These are phyloP conservation scores for Xylaria multiplex DNA, from an alignment of 2,329 filamentous ascomycete genomes.

Conservation along the genomic window DNA sequence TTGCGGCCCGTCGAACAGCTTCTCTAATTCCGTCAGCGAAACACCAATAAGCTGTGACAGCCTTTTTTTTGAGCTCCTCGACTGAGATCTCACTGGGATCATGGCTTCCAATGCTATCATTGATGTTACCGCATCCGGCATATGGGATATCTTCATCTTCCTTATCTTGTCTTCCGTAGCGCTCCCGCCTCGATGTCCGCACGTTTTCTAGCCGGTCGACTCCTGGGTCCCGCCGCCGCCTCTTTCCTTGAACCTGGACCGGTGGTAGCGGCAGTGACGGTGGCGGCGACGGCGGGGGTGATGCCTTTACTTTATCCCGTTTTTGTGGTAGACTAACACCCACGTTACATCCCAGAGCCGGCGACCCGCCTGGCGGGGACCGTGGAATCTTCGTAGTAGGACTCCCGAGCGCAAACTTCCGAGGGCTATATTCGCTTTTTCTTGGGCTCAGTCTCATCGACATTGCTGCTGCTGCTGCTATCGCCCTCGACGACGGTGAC, in stretches of 20 bases:
- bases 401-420: slow-evolving; percentile 20
- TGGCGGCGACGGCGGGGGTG: not conserved
- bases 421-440: slow-evolving; percentile 20
- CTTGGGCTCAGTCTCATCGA: slow-evolving; percentile 10
- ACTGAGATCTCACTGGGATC: slow-evolving; percentile 45
- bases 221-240: slow-evolving; percentile 5
- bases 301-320: slow-evolving; percentile 6
- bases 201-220: not conserved
- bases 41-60: slow-evolving; percentile 47
- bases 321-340: slow-evolving; percentile 17
- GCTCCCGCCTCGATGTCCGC: not conserved
- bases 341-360: slow-evolving; percentile 10
- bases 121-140: slow-evolving; percentile 16
- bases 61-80: slow-evolving; percentile 47
- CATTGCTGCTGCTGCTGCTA: not conserved
- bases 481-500: slow-evolving; percentile 5
- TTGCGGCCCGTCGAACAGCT: slow-evolving; percentile 43
- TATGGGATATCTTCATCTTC: slow-evolving; percentile 11
- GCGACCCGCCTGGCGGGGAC: slow-evolving; percentile 14
- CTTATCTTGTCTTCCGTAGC: not conserved
- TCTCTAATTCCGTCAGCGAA: slow-evolving; percentile 47
- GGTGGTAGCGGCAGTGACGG: not conserved
- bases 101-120: slow-evolving; percentile 17
- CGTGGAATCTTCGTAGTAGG: slow-evolving; percentile 25
- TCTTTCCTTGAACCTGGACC: not conserved